Base-by-base conservation (phyloP, 768 basidiomycete species). In the Trametes punicea region DNA sequence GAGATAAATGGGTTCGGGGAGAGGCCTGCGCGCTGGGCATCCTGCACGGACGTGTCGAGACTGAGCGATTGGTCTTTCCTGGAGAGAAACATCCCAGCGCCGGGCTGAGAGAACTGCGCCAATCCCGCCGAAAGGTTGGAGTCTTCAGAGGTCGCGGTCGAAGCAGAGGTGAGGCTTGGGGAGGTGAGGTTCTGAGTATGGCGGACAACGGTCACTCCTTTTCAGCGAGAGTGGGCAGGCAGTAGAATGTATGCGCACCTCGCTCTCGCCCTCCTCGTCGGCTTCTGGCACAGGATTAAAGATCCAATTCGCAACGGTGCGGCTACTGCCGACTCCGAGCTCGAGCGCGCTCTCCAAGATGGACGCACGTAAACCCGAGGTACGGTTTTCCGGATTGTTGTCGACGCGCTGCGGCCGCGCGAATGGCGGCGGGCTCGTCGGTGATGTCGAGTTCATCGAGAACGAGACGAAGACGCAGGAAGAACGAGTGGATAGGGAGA, bases 301-400 rank as follows among this genome's bases (percentile, higher is more conserved):
- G 66, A 90, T 87, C 83, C 87, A 87, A 57, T 84, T 74, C 5
- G 85, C 79, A 18, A 89, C 81, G 25, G 81, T 75, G 16, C 77
- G 73, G 58, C 80, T 87, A 30, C 70, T 76, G 29, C 79, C 79
- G 18, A 89, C 66, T 3, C 88, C 88, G 11, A 90, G 78, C 65
- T 87, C 74, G 34, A 89, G 75, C 6, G 87, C 88, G 6, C 77
- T 84, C 64, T 90, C 86, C 36, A 89, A 79, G 21, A 90, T 87
- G 15, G 87, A 88, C 1, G 88, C 87, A 15, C 88, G 79, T 18
- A 89, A 73, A 13, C 78, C 67, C 0, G 85, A 85, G 64, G 83
- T 75, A 36, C 84, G 80, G 53, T 61, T 60, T 33, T 66, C 66
- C 9, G 54, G n/a, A 21, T 51, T 50, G 49, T 40, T 48, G 47